Base-by-base conservation (phyloP, 2,329 filamentous ascomycete species). In the Diaporthe aspalathi region DNA sequence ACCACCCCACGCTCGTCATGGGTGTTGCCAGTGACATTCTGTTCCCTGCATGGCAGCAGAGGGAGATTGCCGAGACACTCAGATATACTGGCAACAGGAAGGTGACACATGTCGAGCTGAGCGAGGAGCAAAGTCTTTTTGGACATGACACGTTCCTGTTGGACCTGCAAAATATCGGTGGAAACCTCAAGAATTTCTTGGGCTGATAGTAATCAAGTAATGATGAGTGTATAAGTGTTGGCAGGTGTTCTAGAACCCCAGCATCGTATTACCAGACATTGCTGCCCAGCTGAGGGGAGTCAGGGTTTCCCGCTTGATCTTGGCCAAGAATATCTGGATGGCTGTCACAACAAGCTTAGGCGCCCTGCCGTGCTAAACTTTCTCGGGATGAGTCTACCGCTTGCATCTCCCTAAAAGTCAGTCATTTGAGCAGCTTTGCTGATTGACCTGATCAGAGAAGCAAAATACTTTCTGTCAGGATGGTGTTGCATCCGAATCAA, bases 21-120 rank as follows among this genome's bases (percentile, higher is more conserved):
- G 96, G 96, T 43, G 96, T 98, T 5, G 94, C 94, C 0, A 98
- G 94, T 76, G 96, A 99, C 79, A 98, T 98, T 63, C 84, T 99
- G 45, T 99, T 99, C 83, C 96, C 96, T 0, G 94, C 96, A 0
- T 99, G 96, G 95, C 96, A 99, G 84, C 96, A 99, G 84, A 90
- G 93, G 67, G 96, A 99, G 81, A 91, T 99, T 73, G 95, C 95
- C 4, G 91, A 95, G 78, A 92, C 95, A 3, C 84, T 99, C 74
- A 89, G 90, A 72, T 87, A 89, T 43, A 89, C 88, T 0, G 96
- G 96, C 0, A 98, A 97, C 78, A 86, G 89, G 73, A 90, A 88
- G 40, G 95, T 99, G 0, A 92, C 91, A 54, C 94, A 99, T 81
- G 89, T 96, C 17, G 96, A 99, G 84, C 84, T 99, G 63, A 96